These are phyloP conservation scores for Cornus controversa DNA, from an alignment of 148 eudicot genomes.

Conservation along the genomic window DNA sequence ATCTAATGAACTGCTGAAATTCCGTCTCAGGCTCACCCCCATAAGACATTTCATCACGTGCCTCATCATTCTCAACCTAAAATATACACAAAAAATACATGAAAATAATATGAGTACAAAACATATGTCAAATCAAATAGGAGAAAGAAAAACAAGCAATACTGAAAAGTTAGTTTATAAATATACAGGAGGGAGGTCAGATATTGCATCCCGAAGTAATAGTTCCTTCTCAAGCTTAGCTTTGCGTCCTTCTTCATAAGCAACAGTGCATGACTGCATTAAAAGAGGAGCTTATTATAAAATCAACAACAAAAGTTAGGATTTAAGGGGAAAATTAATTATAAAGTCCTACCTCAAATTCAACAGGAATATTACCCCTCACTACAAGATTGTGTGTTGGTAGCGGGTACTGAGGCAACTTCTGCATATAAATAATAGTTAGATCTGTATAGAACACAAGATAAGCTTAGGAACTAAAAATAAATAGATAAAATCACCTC, in stretches of 20 bases:
- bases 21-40: slow-evolving; percentile 39
- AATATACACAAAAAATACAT: background rate
- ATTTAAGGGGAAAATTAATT: background rate
- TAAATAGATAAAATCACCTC: slow-evolving; percentile 39
- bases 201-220: slow-evolving; percentile 65
- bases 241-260: slow-evolving; percentile 38
- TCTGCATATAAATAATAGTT: slow-evolving; percentile 37
- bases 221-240: slow-evolving; percentile 45
- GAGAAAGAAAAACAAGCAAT: background rate
- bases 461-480: background rate
- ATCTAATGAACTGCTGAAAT: slow-evolving; percentile 64
- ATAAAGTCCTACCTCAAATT: slow-evolving; percentile 57
- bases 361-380: slow-evolving; percentile 59
- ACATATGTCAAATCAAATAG: background rate
- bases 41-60: slow-evolving; percentile 61
- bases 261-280: slow-evolving; percentile 58
- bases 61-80: slow-evolving; percentile 60
- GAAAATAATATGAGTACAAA: background rate
- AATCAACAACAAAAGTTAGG: background rate
- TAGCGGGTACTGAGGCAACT: slow-evolving; percentile 69
- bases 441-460: background rate
- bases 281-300: background rate
- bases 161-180: background rate
- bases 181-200: slow-evolving; percentile 77
- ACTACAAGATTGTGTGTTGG: slow-evolving; percentile 70